Percentiles rank a stretch among this genome's conserved stretches.
Conservation (phyloP, 2,329 filamentous ascomycete species). For the Alternaria rosae region DNA sequence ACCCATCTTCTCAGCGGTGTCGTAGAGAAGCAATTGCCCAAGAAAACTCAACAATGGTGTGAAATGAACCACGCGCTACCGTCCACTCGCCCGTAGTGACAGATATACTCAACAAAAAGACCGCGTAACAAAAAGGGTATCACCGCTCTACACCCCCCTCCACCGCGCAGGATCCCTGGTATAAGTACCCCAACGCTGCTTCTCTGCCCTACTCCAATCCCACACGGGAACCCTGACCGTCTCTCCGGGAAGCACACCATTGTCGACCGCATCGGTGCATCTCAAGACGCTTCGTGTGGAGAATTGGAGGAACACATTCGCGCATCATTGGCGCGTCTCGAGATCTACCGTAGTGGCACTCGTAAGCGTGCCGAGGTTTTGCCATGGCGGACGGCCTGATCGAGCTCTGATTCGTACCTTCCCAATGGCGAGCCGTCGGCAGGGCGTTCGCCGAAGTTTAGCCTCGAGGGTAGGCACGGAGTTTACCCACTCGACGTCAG, state of each 20-base stretch:
- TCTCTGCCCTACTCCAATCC: conserved; percentile 2
- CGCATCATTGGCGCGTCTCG: conserved; percentile 17
- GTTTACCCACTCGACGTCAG: conserved; percentile 9
- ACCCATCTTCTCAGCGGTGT: conserved; percentile 23
- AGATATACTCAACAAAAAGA: background rate
- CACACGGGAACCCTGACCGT: conserved; percentile 24
- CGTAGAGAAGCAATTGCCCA: background rate
- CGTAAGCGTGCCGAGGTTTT: conserved; percentile 26
- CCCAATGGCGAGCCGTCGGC: background rate
- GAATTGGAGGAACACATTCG: conserved; percentile 4
- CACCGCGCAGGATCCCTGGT: background rate
- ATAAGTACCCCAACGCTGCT: conserved; percentile 5
- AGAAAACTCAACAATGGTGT: background rate
- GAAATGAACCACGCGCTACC: background rate
- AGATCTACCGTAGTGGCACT: conserved; percentile 10
- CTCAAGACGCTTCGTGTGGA: conserved; percentile 20
- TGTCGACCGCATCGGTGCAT: conserved; percentile 2
- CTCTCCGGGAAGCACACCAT: conserved; percentile 15
- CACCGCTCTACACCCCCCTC: background rate
- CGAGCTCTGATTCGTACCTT: conserved; percentile 6
- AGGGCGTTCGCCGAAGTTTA: conserved; percentile 15
- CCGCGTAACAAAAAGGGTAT: conserved; percentile 4
- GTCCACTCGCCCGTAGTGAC: background rate
- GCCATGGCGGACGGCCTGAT: conserved; percentile 16
- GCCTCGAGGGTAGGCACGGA: conserved; percentile 1